A percentile compares a stretch with the other conserved stretches of the same genome.
Conservation (phyloP, 1,284 basidiomycete genomes). For the Ceratobasidium sp. region DNA sequence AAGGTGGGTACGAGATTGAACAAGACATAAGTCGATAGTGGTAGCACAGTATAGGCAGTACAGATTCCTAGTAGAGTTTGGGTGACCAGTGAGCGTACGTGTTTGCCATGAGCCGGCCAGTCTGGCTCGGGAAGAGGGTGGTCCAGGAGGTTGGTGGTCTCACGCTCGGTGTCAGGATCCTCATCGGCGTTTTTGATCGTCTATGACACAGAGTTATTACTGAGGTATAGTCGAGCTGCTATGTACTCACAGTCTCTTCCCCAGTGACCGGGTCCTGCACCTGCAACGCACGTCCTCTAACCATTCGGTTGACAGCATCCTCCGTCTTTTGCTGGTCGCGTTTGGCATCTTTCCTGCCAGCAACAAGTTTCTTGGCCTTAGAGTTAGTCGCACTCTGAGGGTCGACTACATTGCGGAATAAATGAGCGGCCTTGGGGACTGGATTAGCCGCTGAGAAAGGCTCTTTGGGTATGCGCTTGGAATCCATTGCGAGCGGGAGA, state of each 20-base stretch:
- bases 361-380: constrained; percentile 48
- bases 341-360: constrained; percentile 47
- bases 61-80: constrained; percentile 50
- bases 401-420: constrained; percentile 29
- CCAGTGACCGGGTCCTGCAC: constrained; percentile 47
- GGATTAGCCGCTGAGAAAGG: constrained; percentile 42
- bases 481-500: constrained; percentile 5
- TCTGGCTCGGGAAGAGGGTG: constrained; percentile 47
- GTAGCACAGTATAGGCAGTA: constrained; percentile 49
- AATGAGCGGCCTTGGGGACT: constrained; percentile 40
- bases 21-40: constrained; percentile 50
- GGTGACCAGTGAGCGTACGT: constrained; percentile 49
- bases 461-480: constrained; percentile 22
- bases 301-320: constrained; percentile 42
- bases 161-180: background rate
- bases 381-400: constrained; percentile 35
- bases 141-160: constrained; percentile 5
- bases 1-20: constrained; percentile 51
- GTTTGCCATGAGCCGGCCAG: constrained; percentile 51
- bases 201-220: constrained; percentile 49
- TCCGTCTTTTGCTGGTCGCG: constrained; percentile 52
- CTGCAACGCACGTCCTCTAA: constrained; percentile 43
- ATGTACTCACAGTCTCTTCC: constrained; percentile 48
- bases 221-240: constrained; percentile 51
- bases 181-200: constrained; percentile 50